Evolutionary conservation across 164 flowering plant species (phyloP).

Genomic region (Houttuynia cordata): DNA sequence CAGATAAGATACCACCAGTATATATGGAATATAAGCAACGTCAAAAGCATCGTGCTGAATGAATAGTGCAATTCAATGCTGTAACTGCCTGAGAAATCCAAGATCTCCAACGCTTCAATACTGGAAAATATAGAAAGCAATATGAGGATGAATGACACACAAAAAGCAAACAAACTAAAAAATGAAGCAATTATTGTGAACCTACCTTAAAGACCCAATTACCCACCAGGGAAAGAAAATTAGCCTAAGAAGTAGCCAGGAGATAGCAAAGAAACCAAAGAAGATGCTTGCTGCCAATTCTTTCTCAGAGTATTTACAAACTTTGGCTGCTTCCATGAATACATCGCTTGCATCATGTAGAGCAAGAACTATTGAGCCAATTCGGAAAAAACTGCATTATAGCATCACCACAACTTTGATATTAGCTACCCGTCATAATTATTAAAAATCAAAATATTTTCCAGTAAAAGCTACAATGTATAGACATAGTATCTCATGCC

Average conservation of each 20-base stretch:
- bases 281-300: constrained; percentile 70
- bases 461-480: no score
- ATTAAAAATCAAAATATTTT: no score
- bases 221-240: constrained; percentile 81
- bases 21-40: constrained; percentile 71
- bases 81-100: constrained; percentile 33
- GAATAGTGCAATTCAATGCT: constrained; percentile 37
- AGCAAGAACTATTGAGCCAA: constrained; percentile 69
- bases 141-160: neutral
- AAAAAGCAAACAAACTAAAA: constrained; percentile 1
- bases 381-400: constrained; percentile 57
- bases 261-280: constrained; percentile 69
- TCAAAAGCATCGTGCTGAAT: constrained; percentile 76
- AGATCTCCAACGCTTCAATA: constrained; percentile 18
- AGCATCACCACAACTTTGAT: neutral
- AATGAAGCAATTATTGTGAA: neutral
- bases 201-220: constrained; percentile 59
- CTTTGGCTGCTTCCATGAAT: constrained; percentile 79
- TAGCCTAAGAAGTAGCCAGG: constrained; percentile 75
- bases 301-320: constrained; percentile 67
- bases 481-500: no score
- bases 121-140: constrained; percentile 27
- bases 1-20: constrained; percentile 95
- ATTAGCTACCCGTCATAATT: no score
- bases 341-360: constrained; percentile 90